These are phyloP conservation scores for Strobilomyces dryophilus DNA, from an alignment of 768 basidiomycete species.

Conservation along the genomic window DNA sequence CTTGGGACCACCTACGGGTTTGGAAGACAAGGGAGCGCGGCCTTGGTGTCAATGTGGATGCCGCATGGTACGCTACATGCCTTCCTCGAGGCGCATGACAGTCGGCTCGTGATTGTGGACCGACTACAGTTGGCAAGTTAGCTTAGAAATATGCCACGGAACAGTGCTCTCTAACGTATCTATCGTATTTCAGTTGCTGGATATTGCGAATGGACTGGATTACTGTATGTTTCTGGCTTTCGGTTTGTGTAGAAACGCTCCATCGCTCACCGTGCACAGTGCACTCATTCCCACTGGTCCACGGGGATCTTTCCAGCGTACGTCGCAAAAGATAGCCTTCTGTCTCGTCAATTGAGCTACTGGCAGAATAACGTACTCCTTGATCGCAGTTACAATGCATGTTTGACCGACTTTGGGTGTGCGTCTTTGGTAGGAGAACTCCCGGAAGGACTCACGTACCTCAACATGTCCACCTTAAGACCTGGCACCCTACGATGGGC, in stretches of 20 bases:
- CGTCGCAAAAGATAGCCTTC: neutral
- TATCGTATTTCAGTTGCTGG: neutral
- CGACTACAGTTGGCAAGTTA: slow-evolving; percentile 6
- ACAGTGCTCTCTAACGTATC: no score
- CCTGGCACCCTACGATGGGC: slow-evolving; percentile 8
- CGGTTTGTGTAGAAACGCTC: neutral
- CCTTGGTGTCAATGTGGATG: slow-evolving; percentile 11
- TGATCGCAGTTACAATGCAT: slow-evolving; percentile 2
- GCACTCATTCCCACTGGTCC: slow-evolving; percentile 10
- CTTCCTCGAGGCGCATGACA: neutral
- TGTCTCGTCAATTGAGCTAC: neutral
- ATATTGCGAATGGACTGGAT: slow-evolving; percentile 6
- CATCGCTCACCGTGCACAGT: neutral
- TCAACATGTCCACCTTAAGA: neutral
- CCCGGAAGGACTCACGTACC: neutral
- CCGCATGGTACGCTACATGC: slow-evolving; percentile 2
- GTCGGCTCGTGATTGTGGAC: neutral
- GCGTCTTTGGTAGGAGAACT: slow-evolving; percentile 5
- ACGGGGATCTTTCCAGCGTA: slow-evolving; percentile 7
- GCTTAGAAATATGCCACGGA: neutral
- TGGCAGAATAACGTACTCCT: slow-evolving; percentile 11
- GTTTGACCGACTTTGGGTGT: slow-evolving; percentile 10
- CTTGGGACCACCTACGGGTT: slow-evolving; percentile 3
- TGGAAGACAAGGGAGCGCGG: neutral
- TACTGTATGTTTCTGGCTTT: neutral